phyloP scores from a whole-genome alignment of 345 rosid genomes.

The Hypericum androsaemum region DNA sequence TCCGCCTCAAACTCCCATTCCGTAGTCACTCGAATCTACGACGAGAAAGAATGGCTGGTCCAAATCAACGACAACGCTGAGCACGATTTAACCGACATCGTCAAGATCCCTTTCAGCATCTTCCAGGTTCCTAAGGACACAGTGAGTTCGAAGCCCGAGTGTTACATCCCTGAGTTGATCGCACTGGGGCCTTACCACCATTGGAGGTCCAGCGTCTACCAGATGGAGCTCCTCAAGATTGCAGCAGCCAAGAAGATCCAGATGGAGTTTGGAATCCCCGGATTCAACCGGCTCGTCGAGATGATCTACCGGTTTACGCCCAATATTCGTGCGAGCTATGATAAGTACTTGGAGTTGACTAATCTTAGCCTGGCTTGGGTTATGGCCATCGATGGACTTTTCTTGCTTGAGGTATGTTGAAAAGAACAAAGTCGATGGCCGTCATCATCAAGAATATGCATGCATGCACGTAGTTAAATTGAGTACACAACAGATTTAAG shows the following conservation, averaged over 20 bases:
- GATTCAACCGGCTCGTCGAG: background rate
- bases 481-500: too few relatives aligned
- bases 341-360: background rate
- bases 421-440: too few relatives aligned
- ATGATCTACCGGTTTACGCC: background rate
- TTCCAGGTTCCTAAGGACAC: background rate
- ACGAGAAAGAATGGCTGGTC: constrained; percentile 1
- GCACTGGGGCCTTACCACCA: constrained; percentile 1
- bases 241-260: background rate
- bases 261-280: background rate
- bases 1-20: background rate
- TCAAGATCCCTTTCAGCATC: background rate
- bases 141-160: background rate
- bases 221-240: background rate
- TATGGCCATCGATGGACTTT: constrained; percentile 1
- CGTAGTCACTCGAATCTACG: background rate
- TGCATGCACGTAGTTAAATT: too few relatives aligned
- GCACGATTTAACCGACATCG: background rate
- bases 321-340: background rate
- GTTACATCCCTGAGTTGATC: background rate
- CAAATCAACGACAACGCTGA: background rate
- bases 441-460: too few relatives aligned
- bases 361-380: background rate
- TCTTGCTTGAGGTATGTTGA: background rate
- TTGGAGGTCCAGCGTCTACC: background rate